These are phyloP conservation scores for Pezicula radicicola DNA, from an alignment of 2,329 filamentous ascomycete species.

Conservation along the genomic window DNA sequence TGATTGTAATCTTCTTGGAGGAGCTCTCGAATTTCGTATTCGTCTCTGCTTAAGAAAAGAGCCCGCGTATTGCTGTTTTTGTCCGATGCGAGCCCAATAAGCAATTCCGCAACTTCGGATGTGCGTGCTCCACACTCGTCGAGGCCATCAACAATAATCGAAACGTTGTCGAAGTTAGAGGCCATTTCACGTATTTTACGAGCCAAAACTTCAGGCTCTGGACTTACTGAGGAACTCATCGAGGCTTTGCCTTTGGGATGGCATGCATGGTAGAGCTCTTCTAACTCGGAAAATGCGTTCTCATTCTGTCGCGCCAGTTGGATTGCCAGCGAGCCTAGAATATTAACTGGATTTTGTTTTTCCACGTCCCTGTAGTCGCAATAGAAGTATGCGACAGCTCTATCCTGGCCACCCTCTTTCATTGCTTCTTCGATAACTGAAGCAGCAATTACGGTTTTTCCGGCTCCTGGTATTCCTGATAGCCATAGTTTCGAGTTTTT, in stretches of 20 bases:
- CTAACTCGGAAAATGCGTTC: neutral
- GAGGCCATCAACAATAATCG: conserved; percentile 4
- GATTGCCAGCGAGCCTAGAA: conserved; percentile 9
- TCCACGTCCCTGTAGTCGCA: conserved; percentile 22
- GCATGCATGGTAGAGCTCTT: neutral
- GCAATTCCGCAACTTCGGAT: neutral
- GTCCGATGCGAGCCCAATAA: neutral
- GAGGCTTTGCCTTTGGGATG: neutral
- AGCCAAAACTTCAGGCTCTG: neutral
- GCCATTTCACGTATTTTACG: neutral
- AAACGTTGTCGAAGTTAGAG: neutral
- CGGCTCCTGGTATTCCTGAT: conserved; percentile 3
- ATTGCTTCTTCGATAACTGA: conserved; percentile 6
- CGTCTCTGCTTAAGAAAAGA: neutral
- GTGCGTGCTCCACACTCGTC: conserved; percentile 1
- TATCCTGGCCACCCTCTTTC: neutral
- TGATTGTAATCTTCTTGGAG: neutral
- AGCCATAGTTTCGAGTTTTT: too few relatives aligned
- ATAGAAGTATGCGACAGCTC: conserved; percentile 18
- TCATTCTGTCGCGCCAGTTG: neutral
- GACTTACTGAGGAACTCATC: neutral
- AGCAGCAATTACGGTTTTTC: conserved; percentile 14
- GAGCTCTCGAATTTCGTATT: conserved; percentile 6
- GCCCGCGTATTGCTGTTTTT: neutral
- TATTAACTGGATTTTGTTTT: conserved; percentile 13